Evolutionary conservation across 2,329 filamentous ascomycete genomes (phyloP), one percentile per base, ranked within the genome.

Genomic region (Claviceps africana): DNA sequence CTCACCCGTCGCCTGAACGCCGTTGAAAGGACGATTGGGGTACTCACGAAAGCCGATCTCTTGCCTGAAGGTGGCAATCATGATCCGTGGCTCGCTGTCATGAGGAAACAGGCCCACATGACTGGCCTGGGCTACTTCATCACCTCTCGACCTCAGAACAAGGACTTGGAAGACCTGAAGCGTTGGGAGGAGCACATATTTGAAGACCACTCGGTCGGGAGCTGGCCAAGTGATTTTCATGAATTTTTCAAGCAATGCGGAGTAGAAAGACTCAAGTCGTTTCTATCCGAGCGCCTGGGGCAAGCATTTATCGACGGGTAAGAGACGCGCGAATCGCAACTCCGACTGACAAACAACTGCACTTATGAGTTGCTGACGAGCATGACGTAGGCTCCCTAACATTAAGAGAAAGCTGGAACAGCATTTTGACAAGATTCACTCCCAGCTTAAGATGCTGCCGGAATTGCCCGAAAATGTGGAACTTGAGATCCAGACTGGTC

Each of bases 21-120:
- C 0, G 71, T 76, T 2, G 56, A 71, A 3, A 73, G 83, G 1
- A 86, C 82, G 1, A 73, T 86, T 51, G 87, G 87, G 0, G 85
- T 95, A 0, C 73, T 95, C 17, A 95, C 89, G 0, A 95, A 95
- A 60, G 88, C 89, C 0, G 90, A 95, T 56, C 75, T 85, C 0
- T 67, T 89, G 0, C 76, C 80, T 0, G 62, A 67, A 0, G 73
- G 74, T 0, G 69, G 78, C 1, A 68, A 72, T 0, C 61, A 68
- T 30, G 58, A 66, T 0, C 80, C 83, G 52, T 87, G 85, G 76
- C 62, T 78, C 0, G 69, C 75, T 0, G 83, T 89, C 52, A 72
- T 95, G 4, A 69, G 72, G 0, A 79, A 81, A 0, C 62, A 77
- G 2, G 76, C 77, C 2, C 87, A 86, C 54, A 61, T 64, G 0